phyloP scores from a whole-genome alignment of 441 rosid species.

The Gossypium schwendimanii region DNA sequence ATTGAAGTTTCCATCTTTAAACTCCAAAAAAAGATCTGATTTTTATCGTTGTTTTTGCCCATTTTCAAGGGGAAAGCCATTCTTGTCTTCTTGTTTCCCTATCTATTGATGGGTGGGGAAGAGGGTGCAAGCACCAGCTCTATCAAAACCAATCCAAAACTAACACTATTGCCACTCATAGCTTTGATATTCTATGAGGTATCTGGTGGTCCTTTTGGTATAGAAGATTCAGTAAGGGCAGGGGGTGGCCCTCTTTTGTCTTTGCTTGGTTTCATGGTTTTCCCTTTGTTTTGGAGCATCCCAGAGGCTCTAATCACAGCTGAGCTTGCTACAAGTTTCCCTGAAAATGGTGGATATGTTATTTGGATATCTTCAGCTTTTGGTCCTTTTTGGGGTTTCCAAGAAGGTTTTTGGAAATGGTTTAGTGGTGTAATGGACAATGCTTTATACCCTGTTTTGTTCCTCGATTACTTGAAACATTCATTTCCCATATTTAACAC shows the following conservation, averaged over 20 bases:
- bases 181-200: slow-evolving; percentile 45
- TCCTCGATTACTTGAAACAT: slow-evolving; percentile 87
- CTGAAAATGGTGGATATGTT: slow-evolving; percentile 89
- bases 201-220: slow-evolving; percentile 89
- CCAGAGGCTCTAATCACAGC: slow-evolving; percentile 92
- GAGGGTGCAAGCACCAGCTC: slow-evolving; percentile 26
- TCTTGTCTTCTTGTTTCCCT: no score
- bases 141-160: slow-evolving; percentile 46
- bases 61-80: no score
- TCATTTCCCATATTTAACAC: slow-evolving; percentile 58
- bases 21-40: no score
- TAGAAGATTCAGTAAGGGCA: slow-evolving; percentile 79
- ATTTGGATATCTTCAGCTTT: slow-evolving; percentile 89
- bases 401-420: slow-evolving; percentile 97
- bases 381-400: slow-evolving; percentile 93
- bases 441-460: slow-evolving; percentile 65
- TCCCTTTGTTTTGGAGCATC: slow-evolving; percentile 45
- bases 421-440: slow-evolving; percentile 42
- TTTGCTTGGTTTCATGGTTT: slow-evolving; percentile 69
- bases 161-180: slow-evolving; percentile 66
- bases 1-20: no score
- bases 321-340: slow-evolving; percentile 91
- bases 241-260: slow-evolving; percentile 88
- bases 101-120: slow-evolving; percentile 63
- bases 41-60: no score